These are phyloP conservation scores for Mikania micrantha DNA, from an alignment of 129 eudicot species.

Conservation along the genomic window DNA sequence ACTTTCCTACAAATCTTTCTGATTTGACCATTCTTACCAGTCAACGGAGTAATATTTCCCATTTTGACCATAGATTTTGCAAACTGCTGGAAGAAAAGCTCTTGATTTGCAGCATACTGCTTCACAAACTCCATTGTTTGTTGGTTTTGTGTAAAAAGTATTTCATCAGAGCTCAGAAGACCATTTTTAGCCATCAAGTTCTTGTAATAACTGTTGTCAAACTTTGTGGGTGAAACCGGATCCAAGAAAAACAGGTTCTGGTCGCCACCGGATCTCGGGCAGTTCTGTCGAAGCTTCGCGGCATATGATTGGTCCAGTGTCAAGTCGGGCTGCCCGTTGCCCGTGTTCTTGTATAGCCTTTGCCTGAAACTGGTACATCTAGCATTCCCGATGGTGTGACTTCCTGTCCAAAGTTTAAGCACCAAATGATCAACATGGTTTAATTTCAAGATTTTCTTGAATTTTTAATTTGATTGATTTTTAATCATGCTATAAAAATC, in stretches of 20 bases:
- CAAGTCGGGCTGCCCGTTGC: conserved; percentile 30
- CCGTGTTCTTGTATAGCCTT: conserved; percentile 20
- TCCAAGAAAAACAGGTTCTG: conserved; percentile 40
- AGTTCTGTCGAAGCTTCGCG: conserved; percentile 22
- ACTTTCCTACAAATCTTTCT: conserved; percentile 38
- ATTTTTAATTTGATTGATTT: too few relatives aligned
- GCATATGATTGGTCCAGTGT: conserved; percentile 32
- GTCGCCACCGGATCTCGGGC: conserved; percentile 46
- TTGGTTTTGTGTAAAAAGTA: conserved; percentile 32
- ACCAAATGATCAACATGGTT: neutral
- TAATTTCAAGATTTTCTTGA: conserved; percentile 8
- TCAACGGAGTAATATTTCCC: conserved; percentile 40
- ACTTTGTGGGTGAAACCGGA: conserved; percentile 20
- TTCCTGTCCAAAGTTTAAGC: conserved; percentile 15
- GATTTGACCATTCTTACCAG: conserved; percentile 35
- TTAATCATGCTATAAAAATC: too few relatives aligned
- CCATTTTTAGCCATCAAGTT: conserved; percentile 37
- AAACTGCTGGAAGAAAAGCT: conserved; percentile 37
- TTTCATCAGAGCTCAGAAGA: conserved; percentile 34
- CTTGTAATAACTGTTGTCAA: conserved; percentile 39
- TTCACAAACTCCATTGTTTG: conserved; percentile 28
- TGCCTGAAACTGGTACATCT: conserved; percentile 26
- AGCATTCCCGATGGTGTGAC: conserved; percentile 35
- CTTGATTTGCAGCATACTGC: conserved; percentile 39
- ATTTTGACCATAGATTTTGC: conserved; percentile 43